Percentiles rank a stretch among this genome's conserved stretches.
Conservation (phyloP, 2,329 filamentous ascomycete genomes). For the Scytalidium sp. region DNA sequence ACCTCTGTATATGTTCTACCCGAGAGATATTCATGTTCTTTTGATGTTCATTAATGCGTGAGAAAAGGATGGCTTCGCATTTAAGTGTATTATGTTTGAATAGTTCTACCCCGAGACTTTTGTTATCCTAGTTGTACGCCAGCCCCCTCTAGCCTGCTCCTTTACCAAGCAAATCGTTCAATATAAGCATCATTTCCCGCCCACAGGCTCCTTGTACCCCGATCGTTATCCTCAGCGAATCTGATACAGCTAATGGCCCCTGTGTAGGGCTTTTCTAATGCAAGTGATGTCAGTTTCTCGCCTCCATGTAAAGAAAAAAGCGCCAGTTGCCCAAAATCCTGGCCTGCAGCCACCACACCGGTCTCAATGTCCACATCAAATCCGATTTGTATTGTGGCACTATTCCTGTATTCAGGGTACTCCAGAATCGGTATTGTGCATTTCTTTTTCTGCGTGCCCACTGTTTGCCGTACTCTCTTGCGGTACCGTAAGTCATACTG, state of each 20-base stretch:
- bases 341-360: slow-evolving; percentile 51
- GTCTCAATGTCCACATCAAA: slow-evolving; percentile 47
- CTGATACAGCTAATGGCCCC: background rate
- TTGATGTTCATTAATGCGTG: too few species aligned
- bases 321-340: slow-evolving; percentile 29
- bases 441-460: background rate
- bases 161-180: background rate
- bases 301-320: background rate
- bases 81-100: too few species aligned
- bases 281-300: background rate
- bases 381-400: slow-evolving; percentile 44
- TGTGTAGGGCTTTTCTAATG: background rate
- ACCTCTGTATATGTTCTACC: too few species aligned
- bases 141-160: too few species aligned
- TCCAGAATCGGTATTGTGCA: slow-evolving; percentile 36
- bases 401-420: slow-evolving; percentile 51
- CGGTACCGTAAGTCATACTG: slow-evolving; percentile 55
- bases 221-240: background rate
- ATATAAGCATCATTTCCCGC: background rate
- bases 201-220: background rate
- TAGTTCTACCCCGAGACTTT: too few species aligned
- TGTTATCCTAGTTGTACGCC: too few species aligned
- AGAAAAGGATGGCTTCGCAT: too few species aligned
- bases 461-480: slow-evolving; percentile 7
- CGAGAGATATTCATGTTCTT: too few species aligned